Percentiles rank a stretch among this genome's conserved stretches.
phyloP scores from a whole-genome alignment of 1,284 basidiomycete genomes.

The Bjerkandera adusta region DNA sequence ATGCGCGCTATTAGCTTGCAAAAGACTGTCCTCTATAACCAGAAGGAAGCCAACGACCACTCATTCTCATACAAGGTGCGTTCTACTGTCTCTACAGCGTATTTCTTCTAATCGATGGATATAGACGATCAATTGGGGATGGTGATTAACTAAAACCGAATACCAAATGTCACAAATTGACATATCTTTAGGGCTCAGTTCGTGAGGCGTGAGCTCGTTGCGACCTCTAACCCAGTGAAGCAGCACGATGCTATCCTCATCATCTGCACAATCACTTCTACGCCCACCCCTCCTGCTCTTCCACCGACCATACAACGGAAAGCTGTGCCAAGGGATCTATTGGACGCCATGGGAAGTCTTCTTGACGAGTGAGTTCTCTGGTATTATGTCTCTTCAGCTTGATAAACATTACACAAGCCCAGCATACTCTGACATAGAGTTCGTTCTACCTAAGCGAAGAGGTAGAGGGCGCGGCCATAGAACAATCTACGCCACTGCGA shows the following conservation, averaged over 20 bases:
- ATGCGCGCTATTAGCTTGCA: conserved; percentile 35
- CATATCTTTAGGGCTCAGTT: conserved; percentile 87
- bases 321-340: conserved; percentile 57
- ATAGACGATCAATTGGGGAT: conserved; percentile 17
- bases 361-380: conserved; percentile 55
- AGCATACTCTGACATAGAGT: conserved; percentile 80
- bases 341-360: conserved; percentile 70
- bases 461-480: conserved; percentile 35
- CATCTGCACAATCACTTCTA: conserved; percentile 75
- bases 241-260: conserved; percentile 70
- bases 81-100: neutral
- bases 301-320: conserved; percentile 45
- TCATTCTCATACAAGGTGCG: conserved; percentile 76
- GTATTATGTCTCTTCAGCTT: neutral
- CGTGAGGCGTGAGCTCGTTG: conserved; percentile 75
- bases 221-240: conserved; percentile 56
- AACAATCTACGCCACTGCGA: conserved; percentile 65
- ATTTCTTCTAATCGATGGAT: neutral
- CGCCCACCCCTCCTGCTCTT: conserved; percentile 52
- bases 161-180: conserved; percentile 35
- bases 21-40: conserved; percentile 52
- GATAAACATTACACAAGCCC: conserved; percentile 34
- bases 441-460: conserved; percentile 57
- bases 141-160: conserved; percentile 1
- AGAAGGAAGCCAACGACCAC: conserved; percentile 83